Conservation (phyloP, 2,329 filamentous ascomycete genomes). For the Pseudodiploospora longispora region DNA sequence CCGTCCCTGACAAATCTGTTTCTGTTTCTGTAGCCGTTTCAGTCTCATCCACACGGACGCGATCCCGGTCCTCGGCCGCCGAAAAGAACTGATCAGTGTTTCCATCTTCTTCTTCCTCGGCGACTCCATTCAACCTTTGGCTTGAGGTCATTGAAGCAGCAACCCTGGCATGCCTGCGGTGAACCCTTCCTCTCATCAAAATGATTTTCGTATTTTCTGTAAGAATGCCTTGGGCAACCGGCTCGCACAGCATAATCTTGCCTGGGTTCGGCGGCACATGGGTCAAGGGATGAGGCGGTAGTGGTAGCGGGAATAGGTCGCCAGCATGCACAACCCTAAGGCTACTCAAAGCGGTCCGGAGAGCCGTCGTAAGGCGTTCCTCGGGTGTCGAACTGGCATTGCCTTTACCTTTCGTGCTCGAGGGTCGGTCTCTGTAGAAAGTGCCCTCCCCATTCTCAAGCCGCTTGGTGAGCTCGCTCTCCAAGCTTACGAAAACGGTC, state of each 20-base stretch:
- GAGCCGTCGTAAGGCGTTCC: slow-evolving; percentile 53
- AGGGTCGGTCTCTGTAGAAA: slow-evolving; percentile 61
- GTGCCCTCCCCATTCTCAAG: slow-evolving; percentile 76
- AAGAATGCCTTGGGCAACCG: slow-evolving; percentile 80
- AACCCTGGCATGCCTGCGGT: slow-evolving; percentile 43
- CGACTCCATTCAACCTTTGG: slow-evolving; percentile 45
- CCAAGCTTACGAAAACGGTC: slow-evolving; percentile 78
- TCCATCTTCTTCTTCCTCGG: slow-evolving; percentile 66
- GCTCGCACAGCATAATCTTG: slow-evolving; percentile 87
- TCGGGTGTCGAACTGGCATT: slow-evolving; percentile 34
- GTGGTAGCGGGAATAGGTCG: slow-evolving; percentile 68
- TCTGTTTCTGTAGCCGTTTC: slow-evolving; percentile 54
- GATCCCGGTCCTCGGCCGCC: slow-evolving; percentile 71
- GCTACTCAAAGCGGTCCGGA: slow-evolving; percentile 66
- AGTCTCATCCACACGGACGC: slow-evolving; percentile 52
- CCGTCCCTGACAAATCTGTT: slow-evolving; percentile 52
- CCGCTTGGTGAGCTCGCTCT: slow-evolving; percentile 69
- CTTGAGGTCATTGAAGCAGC: slow-evolving; percentile 35
- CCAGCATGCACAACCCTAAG: slow-evolving; percentile 75
- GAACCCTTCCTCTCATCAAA: slow-evolving; percentile 56
- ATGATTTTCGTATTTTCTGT: slow-evolving; percentile 75
- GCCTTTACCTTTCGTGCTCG: slow-evolving; percentile 28
- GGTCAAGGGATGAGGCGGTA: slow-evolving; percentile 79
- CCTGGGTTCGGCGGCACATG: slow-evolving; percentile 78
- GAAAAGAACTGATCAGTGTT: slow-evolving; percentile 90